These are phyloP conservation scores for Boletus coccyginus DNA, from an alignment of 768 basidiomycete genomes.

Conservation along the genomic window DNA sequence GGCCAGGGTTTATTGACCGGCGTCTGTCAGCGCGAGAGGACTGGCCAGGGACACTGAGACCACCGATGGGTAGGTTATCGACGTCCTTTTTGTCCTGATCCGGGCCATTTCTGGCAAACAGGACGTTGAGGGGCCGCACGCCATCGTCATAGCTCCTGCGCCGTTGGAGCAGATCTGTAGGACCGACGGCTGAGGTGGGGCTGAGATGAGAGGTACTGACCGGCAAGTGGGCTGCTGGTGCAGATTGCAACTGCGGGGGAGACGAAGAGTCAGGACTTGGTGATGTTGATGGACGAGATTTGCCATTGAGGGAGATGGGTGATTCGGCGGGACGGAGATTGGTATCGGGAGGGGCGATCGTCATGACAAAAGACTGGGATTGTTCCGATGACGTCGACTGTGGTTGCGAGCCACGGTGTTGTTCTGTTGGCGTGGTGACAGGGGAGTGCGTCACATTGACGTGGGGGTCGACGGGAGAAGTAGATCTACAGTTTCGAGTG, in stretches of 20 bases:
- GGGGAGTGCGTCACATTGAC: background rate
- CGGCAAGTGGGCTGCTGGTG: conserved; percentile 14
- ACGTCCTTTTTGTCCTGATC: conserved; percentile 13
- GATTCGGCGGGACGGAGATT: conserved; percentile 1
- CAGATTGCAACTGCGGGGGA: conserved; percentile 12
- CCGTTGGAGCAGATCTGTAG: conserved; percentile 16
- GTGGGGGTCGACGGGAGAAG: conserved; percentile 14
- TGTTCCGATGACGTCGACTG: conserved; percentile 19
- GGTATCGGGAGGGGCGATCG: conserved; percentile 40
- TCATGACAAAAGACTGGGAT: conserved; percentile 40
- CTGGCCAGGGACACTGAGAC: conserved; percentile 27
- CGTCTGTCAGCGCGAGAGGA: conserved; percentile 44
- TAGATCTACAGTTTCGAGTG: conserved; percentile 7
- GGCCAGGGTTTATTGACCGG: conserved; percentile 54
- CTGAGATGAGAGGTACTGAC: conserved; percentile 16
- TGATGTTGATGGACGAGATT: background rate
- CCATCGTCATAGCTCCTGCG: conserved; percentile 46
- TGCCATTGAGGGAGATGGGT: conserved; percentile 3
- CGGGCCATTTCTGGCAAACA: conserved; percentile 22
- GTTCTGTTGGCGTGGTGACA: conserved; percentile 21
- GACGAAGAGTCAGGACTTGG: conserved; percentile 3
- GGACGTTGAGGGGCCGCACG: conserved; percentile 38
- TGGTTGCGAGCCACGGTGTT: conserved; percentile 5
- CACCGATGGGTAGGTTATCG: conserved; percentile 9
- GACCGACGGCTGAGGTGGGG: conserved; percentile 19